A percentile compares a stretch with the other conserved stretches of the same genome.
Conservation (phyloP, 2,329 filamentous ascomycete genomes). For the Clonostachys byssicola region DNA sequence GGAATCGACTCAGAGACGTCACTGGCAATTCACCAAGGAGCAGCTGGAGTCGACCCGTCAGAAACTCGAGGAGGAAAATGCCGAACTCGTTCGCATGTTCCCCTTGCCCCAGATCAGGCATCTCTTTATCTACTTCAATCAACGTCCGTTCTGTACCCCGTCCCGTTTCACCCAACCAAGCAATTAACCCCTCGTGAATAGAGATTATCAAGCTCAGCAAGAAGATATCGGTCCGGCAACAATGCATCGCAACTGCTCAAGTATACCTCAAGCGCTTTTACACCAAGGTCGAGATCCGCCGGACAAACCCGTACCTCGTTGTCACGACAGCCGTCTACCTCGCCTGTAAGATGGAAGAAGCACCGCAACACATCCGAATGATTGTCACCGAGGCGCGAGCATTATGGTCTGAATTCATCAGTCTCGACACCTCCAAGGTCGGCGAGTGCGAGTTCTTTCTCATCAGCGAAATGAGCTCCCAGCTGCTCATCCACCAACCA, state of each 20-base stretch:
- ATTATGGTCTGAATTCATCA: conserved; percentile 77
- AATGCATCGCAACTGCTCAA: conserved; percentile 90
- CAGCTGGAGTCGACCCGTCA: conserved; percentile 72
- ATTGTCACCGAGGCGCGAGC: conserved; percentile 82
- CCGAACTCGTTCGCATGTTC: conserved; percentile 70
- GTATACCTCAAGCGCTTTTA: conserved; percentile 95
- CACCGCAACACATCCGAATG: conserved; percentile 89
- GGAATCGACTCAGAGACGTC: conserved; percentile 85
- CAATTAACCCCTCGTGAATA: conserved; percentile 21
- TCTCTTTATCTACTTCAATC: conserved; percentile 87
- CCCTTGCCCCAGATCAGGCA: conserved; percentile 78
- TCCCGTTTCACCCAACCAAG: background rate
- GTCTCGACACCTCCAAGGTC: conserved; percentile 75
- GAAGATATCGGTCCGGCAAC: conserved; percentile 80
- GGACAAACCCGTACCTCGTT: conserved; percentile 89
- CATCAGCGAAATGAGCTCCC: conserved; percentile 86
- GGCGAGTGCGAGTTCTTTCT: conserved; percentile 93
- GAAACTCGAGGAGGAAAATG: conserved; percentile 73
- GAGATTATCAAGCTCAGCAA: conserved; percentile 81
- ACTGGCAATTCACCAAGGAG: conserved; percentile 87
- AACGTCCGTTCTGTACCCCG: conserved; percentile 53
- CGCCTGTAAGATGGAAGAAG: conserved; percentile 97
- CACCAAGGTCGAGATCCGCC: conserved; percentile 81
- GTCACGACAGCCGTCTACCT: conserved; percentile 92
- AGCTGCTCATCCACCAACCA: conserved; percentile 86